Percentiles rank a stretch among this genome's conserved stretches.
Evolutionary conservation across 306 rosid genomes (phyloP).

Genomic region (Quercus suber): DNA sequence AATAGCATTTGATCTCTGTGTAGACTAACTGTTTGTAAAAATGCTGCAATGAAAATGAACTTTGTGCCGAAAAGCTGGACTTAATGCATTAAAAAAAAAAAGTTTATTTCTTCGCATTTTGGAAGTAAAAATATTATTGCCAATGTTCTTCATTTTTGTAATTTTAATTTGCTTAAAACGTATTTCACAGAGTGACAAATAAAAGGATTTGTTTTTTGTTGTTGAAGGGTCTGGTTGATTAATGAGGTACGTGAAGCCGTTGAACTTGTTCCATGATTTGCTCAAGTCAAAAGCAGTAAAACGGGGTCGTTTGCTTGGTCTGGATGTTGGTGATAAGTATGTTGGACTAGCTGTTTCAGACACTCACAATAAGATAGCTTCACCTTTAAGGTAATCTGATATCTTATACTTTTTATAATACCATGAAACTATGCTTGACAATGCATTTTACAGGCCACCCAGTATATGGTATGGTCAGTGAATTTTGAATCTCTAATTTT

Average conservation of each 20-base stretch:
- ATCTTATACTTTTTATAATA: not conserved
- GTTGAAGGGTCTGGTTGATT: not conserved
- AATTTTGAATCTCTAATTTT: not conserved
- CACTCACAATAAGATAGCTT: slow-evolving; percentile 54
- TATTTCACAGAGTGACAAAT: not conserved
- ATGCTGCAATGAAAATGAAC: slow-evolving; percentile 13
- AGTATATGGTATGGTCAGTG: not conserved
- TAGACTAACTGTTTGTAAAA: not conserved
- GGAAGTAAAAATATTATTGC: not conserved
- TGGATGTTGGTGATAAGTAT: slow-evolving; percentile 84
- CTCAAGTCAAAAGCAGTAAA: slow-evolving; percentile 17
- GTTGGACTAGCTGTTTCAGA: slow-evolving; percentile 81
- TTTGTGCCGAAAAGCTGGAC: not conserved
- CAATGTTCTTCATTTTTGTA: not conserved
- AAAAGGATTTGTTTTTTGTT: not conserved
- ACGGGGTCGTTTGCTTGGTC: slow-evolving; percentile 64
- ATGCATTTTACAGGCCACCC: not conserved
- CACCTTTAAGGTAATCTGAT: slow-evolving; percentile 53
- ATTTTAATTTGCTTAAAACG: not conserved
- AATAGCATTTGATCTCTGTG: not conserved
- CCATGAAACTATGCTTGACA: not conserved
- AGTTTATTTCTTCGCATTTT: not conserved
- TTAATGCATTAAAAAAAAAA: not conserved
- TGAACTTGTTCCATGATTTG: slow-evolving; percentile 53
- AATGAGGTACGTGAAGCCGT: slow-evolving; percentile 62